A percentile compares a stretch with the other conserved stretches of the same genome.
Conservation (phyloP, 805 yeast species). For the Lipomyces chichibuensis region DNA sequence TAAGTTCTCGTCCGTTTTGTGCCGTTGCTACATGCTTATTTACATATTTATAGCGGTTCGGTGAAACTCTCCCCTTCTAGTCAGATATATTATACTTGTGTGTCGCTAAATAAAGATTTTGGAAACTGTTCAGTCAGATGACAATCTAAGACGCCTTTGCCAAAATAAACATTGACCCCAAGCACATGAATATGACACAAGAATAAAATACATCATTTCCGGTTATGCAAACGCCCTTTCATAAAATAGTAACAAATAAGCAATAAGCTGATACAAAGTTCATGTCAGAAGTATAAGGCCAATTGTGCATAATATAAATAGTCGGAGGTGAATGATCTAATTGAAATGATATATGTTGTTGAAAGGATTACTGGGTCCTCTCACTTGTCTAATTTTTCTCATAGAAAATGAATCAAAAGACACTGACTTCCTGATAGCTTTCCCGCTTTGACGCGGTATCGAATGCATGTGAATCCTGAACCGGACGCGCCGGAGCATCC, state of each 20-base stretch:
- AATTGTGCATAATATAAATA: not conserved
- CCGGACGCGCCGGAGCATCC: slow-evolving; percentile 13
- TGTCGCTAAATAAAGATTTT: not conserved
- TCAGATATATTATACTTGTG: not conserved
- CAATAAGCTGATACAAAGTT: not conserved
- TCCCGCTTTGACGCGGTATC: slow-evolving; percentile 17
- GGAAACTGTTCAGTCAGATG: not conserved
- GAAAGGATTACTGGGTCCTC: not conserved
- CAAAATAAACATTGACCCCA: not conserved
- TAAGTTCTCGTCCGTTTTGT: not conserved
- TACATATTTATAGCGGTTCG: slow-evolving; percentile 5
- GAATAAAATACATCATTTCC: not conserved
- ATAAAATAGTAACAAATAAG: not conserved
- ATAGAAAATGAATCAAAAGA: slow-evolving; percentile 8
- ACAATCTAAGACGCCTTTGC: not conserved
- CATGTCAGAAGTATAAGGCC: not conserved
- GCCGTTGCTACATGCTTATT: not conserved
- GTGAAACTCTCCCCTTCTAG: slow-evolving; percentile 7
- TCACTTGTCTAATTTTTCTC: too few relatives aligned
- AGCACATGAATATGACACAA: not conserved
- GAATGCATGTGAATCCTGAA: not conserved
- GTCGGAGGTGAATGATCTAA: too few relatives aligned
- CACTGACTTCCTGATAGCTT: slow-evolving; percentile 25
- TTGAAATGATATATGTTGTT: too few relatives aligned
- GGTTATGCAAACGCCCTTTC: not conserved